Base-by-base conservation (phyloP, 139 green algal genomes). In the Chlorella sp. region DNA sequence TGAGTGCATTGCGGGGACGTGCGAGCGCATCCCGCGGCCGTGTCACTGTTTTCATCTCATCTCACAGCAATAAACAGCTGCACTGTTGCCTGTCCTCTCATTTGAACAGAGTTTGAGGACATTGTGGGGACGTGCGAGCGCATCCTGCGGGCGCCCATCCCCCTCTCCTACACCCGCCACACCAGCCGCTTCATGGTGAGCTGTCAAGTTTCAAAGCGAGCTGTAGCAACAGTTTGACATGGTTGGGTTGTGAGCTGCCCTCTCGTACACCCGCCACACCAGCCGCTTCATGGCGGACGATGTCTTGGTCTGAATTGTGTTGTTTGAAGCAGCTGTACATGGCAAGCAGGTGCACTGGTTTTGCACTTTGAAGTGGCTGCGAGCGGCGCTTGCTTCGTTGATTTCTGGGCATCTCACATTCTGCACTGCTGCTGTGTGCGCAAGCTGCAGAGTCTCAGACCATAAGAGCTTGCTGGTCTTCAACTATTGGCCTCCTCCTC, bases 91-190 rank as follows among this genome's bases (percentile, higher is more conserved):
- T n/a, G n/a, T n/a, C n/a, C n/a, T n/a, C n/a, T n/a, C n/a, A n/a
- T n/a, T n/a, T n/a, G n/a, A n/a, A n/a, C 30, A n/a, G 20, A 18
- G n/a, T 62, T 72, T 34, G 28, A 83, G 78, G 60, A 89, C 30
- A 55, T 85, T 2, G 39, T 85, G 47, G 88, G 82, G 23, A 56
- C 62, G 20, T 91, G 86, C 70, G 85, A 94, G 86, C 88, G 89
- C 76, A 92, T 95, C 75, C 83, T 95, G 21, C 82, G 74, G 44
- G 92, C 90, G 20, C 93, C 93, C 74, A 94, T 95, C 64, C 92
- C 93, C 0, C 82, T 96, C 36, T 90, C 84, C n/a, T 95, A 95
- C 85, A 96, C 91, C 36, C 82, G 94, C 74, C 92, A 96, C 86
- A 96, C 92, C 1, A 87, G 88, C 0, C 92, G 93, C 71, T 97